A percentile compares a stretch with the other conserved stretches of the same genome.
These are phyloP conservation scores for Pythium rishiriense DNA, from an alignment of 352 stramenopile species.

Conservation along the genomic window DNA sequence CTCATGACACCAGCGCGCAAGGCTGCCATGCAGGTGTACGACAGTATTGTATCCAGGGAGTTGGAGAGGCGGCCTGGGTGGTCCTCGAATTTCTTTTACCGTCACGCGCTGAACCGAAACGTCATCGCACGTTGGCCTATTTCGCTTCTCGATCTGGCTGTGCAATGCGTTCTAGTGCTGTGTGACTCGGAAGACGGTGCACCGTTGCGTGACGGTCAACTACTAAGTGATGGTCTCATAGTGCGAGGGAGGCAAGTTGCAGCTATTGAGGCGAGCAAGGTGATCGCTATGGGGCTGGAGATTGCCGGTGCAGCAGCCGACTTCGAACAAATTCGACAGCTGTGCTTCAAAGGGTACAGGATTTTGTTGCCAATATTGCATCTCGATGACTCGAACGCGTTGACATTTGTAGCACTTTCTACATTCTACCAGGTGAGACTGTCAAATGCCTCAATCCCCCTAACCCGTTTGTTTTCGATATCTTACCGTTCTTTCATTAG, in stretches of 20 bases:
- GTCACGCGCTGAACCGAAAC: slow-evolving; percentile 49
- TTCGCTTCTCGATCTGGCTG: slow-evolving; percentile 50
- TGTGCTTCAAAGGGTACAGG: slow-evolving; percentile 73
- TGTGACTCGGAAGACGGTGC: slow-evolving; percentile 52
- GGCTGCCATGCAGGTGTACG: slow-evolving; percentile 52
- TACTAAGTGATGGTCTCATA: slow-evolving; percentile 30
- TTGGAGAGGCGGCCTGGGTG: slow-evolving; percentile 36
- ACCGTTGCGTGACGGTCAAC: slow-evolving; percentile 39
- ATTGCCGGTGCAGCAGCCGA: slow-evolving; percentile 55
- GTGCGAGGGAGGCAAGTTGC: slow-evolving; percentile 36
- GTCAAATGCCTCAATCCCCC: background rate
- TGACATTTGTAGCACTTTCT: slow-evolving; percentile 53
- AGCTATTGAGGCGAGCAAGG: slow-evolving; percentile 44
- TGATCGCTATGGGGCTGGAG: slow-evolving; percentile 61
- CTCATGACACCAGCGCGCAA: slow-evolving; percentile 32
- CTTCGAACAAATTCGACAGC: slow-evolving; percentile 41
- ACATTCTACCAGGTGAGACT: slow-evolving; percentile 53
- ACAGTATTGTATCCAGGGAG: slow-evolving; percentile 40
- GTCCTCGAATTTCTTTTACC: slow-evolving; percentile 63
- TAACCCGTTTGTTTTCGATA: no score
- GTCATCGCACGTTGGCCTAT: slow-evolving; percentile 51
- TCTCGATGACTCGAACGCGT: slow-evolving; percentile 38
- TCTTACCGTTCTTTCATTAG: slow-evolving; percentile 2
- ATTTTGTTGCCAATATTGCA: slow-evolving; percentile 69
- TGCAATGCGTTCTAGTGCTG: slow-evolving; percentile 55